Evolutionary conservation across 352 stramenopile genomes (phyloP), one percentile per base, ranked within the genome.

Genomic region (Phytophthora podocarpi): DNA sequence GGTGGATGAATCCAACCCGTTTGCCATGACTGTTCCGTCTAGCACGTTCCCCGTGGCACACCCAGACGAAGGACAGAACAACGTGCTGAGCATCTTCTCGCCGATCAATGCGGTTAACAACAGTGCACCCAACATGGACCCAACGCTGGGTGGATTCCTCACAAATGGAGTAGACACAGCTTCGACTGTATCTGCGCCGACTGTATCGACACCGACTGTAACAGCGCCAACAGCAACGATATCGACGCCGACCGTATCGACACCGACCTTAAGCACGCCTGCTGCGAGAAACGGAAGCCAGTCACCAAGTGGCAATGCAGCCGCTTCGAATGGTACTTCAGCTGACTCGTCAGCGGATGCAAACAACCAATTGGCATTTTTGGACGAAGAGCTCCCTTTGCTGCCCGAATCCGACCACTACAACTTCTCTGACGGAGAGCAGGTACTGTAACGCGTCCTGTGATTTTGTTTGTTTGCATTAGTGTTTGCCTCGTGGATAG

Each of bases 81-180:
- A 88, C 35, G 60, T 90, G 12, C 63, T 95, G 32, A 95, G 86
- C 55, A 75, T 95, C n/a, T 93, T 95, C 55, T 90, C 84, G 1
- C 71, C 71, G 32, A 52, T 74, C 7, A 74, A 53, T 27, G 59
- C 54, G n/a, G 45, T 63, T 10, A 69, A 51, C 35, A 69, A 48
- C 55, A 72, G 18, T 48, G 41, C 60, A 51, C 41, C 53, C 12
- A 65, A 35, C 11, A 34, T 64, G 2, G 67, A 70, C 10, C 15
- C 23, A 36, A 54, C 35, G 26, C 24, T 67, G 16, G 35, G 51
- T 43, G 36, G 59, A 43, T 61, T 67, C 28, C 59, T 87, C 28
- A 74, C 74, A 5, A 76, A 77, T 45, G 64, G 52, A 20, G 37
- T 52, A 13, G 49, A 42, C 16, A 50, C 52, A 15, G 26, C 24